Conservation (phyloP, 1,284 basidiomycete species). For the Ganoderma multipileum region DNA sequence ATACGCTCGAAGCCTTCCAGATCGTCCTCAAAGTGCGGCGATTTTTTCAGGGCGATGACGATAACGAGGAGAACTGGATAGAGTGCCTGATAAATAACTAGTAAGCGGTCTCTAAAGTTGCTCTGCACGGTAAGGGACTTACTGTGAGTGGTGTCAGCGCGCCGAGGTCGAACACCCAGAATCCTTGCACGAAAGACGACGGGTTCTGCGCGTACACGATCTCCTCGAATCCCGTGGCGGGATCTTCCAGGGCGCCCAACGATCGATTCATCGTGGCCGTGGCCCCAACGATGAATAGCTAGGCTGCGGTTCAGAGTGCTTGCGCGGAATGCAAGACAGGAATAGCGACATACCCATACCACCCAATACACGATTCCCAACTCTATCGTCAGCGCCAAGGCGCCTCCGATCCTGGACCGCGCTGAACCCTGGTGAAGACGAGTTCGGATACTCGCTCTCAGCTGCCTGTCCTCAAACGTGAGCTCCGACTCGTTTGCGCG, state of each 20-base stretch:
- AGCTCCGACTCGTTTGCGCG: not conserved
- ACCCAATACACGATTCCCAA: not conserved
- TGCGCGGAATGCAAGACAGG: no score
- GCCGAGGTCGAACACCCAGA: constrained; percentile 4
- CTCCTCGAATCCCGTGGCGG: not conserved
- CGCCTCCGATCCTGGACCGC: not conserved
- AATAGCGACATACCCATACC: not conserved
- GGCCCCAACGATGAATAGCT: not conserved
- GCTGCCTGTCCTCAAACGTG: not conserved
- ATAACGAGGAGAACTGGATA: not conserved
- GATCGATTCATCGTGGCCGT: not conserved
- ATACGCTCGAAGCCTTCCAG: not conserved
- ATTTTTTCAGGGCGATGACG: not conserved
- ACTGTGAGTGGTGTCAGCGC: not conserved
- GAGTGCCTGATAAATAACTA: not conserved
- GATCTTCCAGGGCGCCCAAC: not conserved
- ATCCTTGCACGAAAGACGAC: not conserved
- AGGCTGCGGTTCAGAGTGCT: not conserved
- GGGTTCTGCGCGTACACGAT: constrained; percentile 2
- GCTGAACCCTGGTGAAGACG: not conserved
- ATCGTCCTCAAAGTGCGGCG: not conserved
- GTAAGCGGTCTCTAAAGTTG: not conserved
- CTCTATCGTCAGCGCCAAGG: not conserved
- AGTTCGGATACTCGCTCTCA: not conserved
- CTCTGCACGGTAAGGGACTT: not conserved